Conservation (phyloP, 148 eudicot species). For the Polygonum maritimum region DNA sequence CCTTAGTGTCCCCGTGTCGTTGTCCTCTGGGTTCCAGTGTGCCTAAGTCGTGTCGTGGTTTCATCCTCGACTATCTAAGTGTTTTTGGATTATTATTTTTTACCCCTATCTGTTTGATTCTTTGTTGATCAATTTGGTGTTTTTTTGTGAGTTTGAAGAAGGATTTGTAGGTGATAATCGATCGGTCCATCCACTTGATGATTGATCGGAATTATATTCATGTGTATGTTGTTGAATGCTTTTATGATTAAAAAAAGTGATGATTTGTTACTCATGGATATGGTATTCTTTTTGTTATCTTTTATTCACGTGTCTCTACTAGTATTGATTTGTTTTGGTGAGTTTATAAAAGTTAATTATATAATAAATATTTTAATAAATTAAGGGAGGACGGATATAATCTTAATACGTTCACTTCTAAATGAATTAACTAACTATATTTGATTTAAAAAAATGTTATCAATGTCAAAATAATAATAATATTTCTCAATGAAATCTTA, state of each 20-base stretch:
- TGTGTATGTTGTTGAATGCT: not conserved
- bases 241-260: not conserved
- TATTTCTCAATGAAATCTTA: too few species aligned
- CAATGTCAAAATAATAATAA: too few species aligned
- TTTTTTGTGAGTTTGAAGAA: not conserved
- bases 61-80: too few species aligned
- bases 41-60: not conserved
- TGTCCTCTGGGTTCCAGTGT: conserved; percentile 5
- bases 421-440: too few species aligned
- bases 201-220: not conserved
- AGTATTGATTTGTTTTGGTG: too few species aligned
- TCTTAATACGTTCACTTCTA: too few species aligned
- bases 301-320: too few species aligned
- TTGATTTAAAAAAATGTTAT: too few species aligned
- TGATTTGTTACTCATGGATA: not conserved
- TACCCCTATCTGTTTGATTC: not conserved
- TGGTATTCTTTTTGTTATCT: not conserved
- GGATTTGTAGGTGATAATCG: not conserved
- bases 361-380: too few species aligned
- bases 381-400: too few species aligned
- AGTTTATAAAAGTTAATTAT: too few species aligned
- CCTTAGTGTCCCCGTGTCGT: not conserved
- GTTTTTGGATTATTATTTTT: not conserved
- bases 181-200: not conserved
- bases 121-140: not conserved